A percentile compares a stretch with the other conserved stretches of the same genome.
Conservation (phyloP, 2,329 filamentous ascomycete genomes). For the Penicillium sp. region DNA sequence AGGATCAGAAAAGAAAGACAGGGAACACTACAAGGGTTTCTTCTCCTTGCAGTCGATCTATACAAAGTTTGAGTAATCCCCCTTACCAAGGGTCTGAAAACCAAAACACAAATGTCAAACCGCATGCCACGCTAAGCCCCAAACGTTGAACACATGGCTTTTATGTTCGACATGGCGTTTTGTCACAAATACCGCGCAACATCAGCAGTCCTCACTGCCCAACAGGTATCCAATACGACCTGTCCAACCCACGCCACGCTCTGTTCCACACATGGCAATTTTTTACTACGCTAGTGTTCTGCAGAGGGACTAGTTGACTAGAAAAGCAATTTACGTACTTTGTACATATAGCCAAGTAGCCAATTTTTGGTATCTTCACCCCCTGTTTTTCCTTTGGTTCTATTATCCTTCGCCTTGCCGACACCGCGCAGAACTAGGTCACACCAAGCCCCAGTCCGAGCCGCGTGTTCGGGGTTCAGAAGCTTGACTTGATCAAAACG, state of each 20-base stretch:
- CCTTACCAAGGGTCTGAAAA: background rate
- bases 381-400: background rate
- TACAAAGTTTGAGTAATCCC: background rate
- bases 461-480: constrained; percentile 8
- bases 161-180: background rate
- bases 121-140: constrained; percentile 10
- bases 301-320: no score
- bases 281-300: background rate
- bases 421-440: constrained; percentile 7
- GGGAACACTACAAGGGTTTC: background rate
- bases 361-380: background rate
- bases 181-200: background rate
- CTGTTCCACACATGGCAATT: constrained; percentile 9
- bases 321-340: no score
- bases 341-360: background rate
- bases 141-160: constrained; percentile 22
- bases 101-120: background rate
- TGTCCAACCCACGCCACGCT: constrained; percentile 11
- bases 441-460: background rate
- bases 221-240: constrained; percentile 1
- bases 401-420: background rate
- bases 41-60: constrained; percentile 11
- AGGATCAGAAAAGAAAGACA: constrained; percentile 3
- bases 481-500: constrained; percentile 13
- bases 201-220: background rate